These are phyloP conservation scores for Vaccinium corymbosum DNA, from an alignment of 148 eudicot genomes.

Conservation along the genomic window DNA sequence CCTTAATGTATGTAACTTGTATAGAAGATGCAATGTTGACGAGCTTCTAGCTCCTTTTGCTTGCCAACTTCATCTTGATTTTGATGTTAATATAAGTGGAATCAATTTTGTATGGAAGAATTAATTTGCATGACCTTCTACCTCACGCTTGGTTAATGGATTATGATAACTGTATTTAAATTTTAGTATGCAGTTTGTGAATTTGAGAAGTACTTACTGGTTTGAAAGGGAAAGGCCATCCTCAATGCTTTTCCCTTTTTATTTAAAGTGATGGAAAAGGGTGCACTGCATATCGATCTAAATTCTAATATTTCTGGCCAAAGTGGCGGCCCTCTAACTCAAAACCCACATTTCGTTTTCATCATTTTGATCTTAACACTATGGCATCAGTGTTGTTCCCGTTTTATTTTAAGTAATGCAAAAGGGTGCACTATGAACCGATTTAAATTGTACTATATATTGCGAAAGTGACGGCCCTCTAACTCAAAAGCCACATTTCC, in stretches of 20 bases:
- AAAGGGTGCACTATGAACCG: neutral
- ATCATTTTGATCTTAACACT: neutral
- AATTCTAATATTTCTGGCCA: neutral
- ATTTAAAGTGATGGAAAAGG: neutral
- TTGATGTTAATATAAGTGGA: neutral
- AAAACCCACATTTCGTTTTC: neutral
- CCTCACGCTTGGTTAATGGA: neutral
- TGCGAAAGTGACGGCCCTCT: neutral
- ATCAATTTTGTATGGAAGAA: conserved; percentile 1
- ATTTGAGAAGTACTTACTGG: neutral
- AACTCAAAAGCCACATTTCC: neutral
- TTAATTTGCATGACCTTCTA: neutral
- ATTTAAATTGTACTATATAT: neutral
- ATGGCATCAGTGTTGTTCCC: too few species aligned
- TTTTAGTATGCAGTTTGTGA: neutral
- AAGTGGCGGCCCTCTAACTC: conserved; percentile 1
- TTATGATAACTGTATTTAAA: neutral
- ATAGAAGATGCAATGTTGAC: neutral
- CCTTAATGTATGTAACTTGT: conserved; percentile 3
- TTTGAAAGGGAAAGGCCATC: neutral
- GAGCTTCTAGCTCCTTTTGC: neutral
- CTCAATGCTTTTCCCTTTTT: neutral
- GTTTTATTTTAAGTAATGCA: neutral
- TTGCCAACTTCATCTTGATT: neutral
- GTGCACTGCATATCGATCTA: neutral